Conservation (phyloP, 2,329 filamentous ascomycete species). For the Emergomyces africanus region DNA sequence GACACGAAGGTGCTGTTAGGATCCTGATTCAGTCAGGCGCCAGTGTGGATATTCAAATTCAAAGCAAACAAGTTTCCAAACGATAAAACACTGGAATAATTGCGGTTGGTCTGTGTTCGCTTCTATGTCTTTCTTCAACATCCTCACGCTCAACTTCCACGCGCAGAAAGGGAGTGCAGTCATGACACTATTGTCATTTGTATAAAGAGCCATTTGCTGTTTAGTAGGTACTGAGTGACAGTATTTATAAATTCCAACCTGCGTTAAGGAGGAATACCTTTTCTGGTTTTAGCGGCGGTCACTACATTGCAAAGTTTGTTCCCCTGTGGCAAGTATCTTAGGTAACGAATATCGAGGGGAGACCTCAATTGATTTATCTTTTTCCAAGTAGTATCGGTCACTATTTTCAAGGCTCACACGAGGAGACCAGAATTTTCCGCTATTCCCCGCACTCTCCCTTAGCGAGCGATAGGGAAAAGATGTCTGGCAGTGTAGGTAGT, state of each 20-base stretch:
- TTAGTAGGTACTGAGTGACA: too few relatives aligned
- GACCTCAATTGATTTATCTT: background rate
- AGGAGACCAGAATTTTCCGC: background rate
- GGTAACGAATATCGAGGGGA: background rate
- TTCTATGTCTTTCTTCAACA: background rate
- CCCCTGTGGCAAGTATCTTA: background rate
- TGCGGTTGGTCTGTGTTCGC: background rate
- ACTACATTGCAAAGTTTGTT: background rate
- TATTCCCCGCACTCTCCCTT: background rate
- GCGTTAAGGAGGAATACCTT: background rate
- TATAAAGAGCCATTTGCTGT: background rate
- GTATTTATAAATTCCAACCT: background rate
- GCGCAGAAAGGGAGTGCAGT: background rate
- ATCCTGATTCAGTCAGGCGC: background rate
- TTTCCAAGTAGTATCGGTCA: background rate
- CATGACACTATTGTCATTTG: background rate
- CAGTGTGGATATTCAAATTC: background rate
- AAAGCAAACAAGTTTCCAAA: background rate
- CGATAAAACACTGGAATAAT: background rate
- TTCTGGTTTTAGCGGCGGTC: background rate
- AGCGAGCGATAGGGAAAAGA: background rate
- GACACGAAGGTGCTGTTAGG: background rate
- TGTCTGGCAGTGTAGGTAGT: background rate
- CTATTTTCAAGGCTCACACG: background rate
- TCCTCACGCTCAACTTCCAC: background rate